These are phyloP conservation scores for Penicillium lagena DNA, from an alignment of 495 filamentous ascomycete species.

Conservation along the genomic window DNA sequence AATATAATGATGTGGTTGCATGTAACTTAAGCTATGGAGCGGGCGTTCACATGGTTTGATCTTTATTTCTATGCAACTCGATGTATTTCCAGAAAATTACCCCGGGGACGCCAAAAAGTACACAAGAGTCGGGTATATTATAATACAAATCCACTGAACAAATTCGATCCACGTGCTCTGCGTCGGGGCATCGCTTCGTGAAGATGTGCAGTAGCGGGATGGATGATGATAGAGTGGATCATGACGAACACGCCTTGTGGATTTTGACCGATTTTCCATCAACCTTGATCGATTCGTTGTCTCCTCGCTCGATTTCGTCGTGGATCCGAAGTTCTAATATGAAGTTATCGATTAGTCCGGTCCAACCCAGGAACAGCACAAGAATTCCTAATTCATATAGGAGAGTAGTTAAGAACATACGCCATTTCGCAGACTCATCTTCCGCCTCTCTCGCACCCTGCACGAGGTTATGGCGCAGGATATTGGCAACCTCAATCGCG, in stretches of 20 bases:
- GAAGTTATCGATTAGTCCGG: slow-evolving; percentile 3
- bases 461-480: slow-evolving; percentile 79
- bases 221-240: background rate
- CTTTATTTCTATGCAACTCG: slow-evolving; percentile 31
- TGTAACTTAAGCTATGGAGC: slow-evolving; percentile 29
- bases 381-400: background rate
- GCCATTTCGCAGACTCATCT: slow-evolving; percentile 54
- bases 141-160: slow-evolving; percentile 28
- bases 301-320: slow-evolving; percentile 80
- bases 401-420: slow-evolving; percentile 36
- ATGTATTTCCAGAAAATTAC: slow-evolving; percentile 34
- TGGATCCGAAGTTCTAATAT: slow-evolving; percentile 69
- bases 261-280: slow-evolving; percentile 38
- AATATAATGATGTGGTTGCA: slow-evolving; percentile 7
- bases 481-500: slow-evolving; percentile 74
- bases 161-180: background rate
- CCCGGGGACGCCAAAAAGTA: slow-evolving; percentile 27
- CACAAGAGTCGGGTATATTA: slow-evolving; percentile 41
- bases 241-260: slow-evolving; percentile 39
- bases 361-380: background rate
- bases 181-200: background rate
- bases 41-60: slow-evolving; percentile 31
- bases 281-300: slow-evolving; percentile 81
- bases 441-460: slow-evolving; percentile 59
- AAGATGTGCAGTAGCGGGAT: background rate